Conservation (phyloP, 495 filamentous ascomycete species). For the Annulohypoxylon stygium region DNA sequence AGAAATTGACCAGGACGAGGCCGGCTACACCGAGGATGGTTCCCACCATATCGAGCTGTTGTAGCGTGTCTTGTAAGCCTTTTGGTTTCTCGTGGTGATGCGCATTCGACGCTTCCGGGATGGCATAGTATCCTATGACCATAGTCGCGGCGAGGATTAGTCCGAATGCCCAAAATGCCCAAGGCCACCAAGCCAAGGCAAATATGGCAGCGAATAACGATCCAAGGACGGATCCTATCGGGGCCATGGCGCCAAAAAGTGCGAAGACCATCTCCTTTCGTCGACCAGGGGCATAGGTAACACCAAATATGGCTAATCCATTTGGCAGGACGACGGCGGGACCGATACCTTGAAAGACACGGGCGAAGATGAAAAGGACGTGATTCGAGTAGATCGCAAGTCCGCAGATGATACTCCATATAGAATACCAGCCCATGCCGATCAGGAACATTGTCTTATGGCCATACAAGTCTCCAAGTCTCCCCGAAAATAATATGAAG, state of each 20-base stretch:
- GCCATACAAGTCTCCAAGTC: slow-evolving; percentile 70
- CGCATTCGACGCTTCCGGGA: slow-evolving; percentile 60
- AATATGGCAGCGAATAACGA: slow-evolving; percentile 65
- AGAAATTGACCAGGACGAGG: slow-evolving; percentile 71
- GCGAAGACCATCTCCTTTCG: slow-evolving; percentile 75
- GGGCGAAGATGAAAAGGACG: slow-evolving; percentile 67
- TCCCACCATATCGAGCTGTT: slow-evolving; percentile 65
- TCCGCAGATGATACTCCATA: slow-evolving; percentile 69
- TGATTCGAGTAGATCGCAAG: slow-evolving; percentile 56
- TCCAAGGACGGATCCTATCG: slow-evolving; percentile 66
- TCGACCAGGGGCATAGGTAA: slow-evolving; percentile 64
- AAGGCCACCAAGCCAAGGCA: slow-evolving; percentile 73
- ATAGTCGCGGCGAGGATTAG: slow-evolving; percentile 62
- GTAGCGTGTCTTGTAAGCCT: slow-evolving; percentile 35
- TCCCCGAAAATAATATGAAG: slow-evolving; percentile 73
- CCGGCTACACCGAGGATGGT: slow-evolving; percentile 64
- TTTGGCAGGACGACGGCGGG: slow-evolving; percentile 73
- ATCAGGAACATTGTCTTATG: slow-evolving; percentile 69
- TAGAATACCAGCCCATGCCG: slow-evolving; percentile 68
- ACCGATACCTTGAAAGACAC: slow-evolving; percentile 72
- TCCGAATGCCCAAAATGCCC: slow-evolving; percentile 71
- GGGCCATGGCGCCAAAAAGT: slow-evolving; percentile 73
- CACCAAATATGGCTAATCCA: slow-evolving; percentile 71
- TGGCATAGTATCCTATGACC: slow-evolving; percentile 56
- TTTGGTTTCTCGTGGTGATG: slow-evolving; percentile 31